Conservation (phyloP, 1,284 basidiomycete genomes). For the Uromyces viciae-fabae region DNA sequence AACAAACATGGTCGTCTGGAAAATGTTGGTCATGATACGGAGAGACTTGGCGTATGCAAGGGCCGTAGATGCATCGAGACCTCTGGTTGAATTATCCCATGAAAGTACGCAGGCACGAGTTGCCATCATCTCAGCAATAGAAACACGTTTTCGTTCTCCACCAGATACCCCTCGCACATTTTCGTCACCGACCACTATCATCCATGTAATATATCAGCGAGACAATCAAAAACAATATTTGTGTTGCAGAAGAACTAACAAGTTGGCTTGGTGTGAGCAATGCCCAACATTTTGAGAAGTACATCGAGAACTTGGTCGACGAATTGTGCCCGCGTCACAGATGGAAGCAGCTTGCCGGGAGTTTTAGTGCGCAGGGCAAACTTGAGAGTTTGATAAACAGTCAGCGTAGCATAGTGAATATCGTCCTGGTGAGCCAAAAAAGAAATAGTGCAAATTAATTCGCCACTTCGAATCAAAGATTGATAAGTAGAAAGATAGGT, state of each 20-base stretch:
- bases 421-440: slow-evolving; percentile 59
- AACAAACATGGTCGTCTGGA: slow-evolving; percentile 58
- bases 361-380: slow-evolving; percentile 62
- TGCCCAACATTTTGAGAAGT: slow-evolving; percentile 60
- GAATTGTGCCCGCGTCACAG: slow-evolving; percentile 58
- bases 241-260: not conserved
- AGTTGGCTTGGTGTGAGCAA: slow-evolving; percentile 58
- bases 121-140: slow-evolving; percentile 62
- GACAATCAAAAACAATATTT: not conserved
- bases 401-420: slow-evolving; percentile 63
- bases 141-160: slow-evolving; percentile 63
- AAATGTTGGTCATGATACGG: slow-evolving; percentile 61
- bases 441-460: not conserved
- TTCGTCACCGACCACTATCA: slow-evolving; percentile 58
- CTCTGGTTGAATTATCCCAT: slow-evolving; percentile 64
- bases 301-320: slow-evolving; percentile 60
- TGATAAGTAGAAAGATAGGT: not conserved
- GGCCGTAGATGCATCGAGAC: slow-evolving; percentile 66
- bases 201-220: slow-evolving; percentile 51
- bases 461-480: not conserved
- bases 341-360: slow-evolving; percentile 60
- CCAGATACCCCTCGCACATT: slow-evolving; percentile 63
- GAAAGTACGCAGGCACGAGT: slow-evolving; percentile 59
- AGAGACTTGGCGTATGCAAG: slow-evolving; percentile 63
- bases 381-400: slow-evolving; percentile 61